A percentile compares a stretch with the other conserved stretches of the same genome.
phyloP scores from a whole-genome alignment of 768 basidiomycete genomes.

The Candolleomyces eurysporus region DNA sequence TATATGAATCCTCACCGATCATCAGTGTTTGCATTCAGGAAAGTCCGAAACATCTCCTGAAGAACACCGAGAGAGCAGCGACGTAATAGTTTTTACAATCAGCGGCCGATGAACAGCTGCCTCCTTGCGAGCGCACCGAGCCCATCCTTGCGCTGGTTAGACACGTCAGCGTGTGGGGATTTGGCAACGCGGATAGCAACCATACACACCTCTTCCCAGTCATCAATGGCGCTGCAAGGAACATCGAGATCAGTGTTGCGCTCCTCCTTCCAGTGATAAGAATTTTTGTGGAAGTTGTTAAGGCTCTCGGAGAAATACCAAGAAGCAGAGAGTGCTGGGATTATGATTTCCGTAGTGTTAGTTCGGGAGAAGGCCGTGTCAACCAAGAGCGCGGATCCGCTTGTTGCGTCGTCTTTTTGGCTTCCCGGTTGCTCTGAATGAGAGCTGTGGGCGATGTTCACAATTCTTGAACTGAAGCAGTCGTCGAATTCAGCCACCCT shows the following conservation, averaged over 20 bases:
- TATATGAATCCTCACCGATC: no score
- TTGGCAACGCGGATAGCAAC: not conserved
- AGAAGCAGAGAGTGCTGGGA: slow-evolving; percentile 1
- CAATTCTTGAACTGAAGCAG: not conserved
- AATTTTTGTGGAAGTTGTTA: not conserved
- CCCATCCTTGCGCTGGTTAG: not conserved
- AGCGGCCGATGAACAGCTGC: no score
- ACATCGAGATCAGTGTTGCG: not conserved
- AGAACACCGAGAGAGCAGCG: not conserved
- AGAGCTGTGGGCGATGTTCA: not conserved
- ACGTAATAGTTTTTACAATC: no score
- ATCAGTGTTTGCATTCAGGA: not conserved
- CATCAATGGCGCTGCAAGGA: slow-evolving; percentile 1
- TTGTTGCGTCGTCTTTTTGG: not conserved
- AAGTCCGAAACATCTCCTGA: not conserved
- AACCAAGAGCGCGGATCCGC: not conserved
- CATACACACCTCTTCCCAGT: slow-evolving; percentile 2
- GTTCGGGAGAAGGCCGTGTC: not conserved
- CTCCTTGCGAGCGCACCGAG: not conserved
- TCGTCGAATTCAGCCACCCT: not conserved
- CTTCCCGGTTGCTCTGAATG: not conserved
- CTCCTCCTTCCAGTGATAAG: not conserved
- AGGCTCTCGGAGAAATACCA: not conserved
- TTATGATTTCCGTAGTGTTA: not conserved
- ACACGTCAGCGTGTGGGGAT: not conserved